These are phyloP conservation scores for Aspergillus candidus DNA, from an alignment of 2,329 filamentous ascomycete species.

Conservation along the genomic window DNA sequence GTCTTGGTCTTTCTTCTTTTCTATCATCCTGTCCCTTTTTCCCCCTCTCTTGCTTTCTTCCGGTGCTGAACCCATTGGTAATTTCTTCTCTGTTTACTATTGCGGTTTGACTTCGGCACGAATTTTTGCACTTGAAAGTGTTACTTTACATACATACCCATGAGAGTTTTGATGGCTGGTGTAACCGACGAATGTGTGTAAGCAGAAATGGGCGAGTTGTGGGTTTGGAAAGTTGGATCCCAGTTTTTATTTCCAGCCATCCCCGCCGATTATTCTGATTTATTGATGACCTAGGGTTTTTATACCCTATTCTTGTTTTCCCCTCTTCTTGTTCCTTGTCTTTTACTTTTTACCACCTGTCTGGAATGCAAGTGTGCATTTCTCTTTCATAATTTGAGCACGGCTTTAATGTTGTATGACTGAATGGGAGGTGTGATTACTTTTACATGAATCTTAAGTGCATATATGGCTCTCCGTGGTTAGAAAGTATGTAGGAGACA, in stretches of 20 bases:
- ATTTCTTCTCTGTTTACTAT: neutral
- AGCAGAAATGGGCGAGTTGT: conserved; percentile 14
- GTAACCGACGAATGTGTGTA: conserved; percentile 10
- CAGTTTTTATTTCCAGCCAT: neutral
- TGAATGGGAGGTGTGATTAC: conserved; percentile 1
- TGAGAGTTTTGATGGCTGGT: conserved; percentile 22
- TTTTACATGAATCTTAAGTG: too few relatives aligned
- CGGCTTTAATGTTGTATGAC: conserved; percentile 8
- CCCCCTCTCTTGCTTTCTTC: too few relatives aligned
- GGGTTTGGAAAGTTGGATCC: conserved; percentile 4
- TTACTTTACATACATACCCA: conserved; percentile 26
- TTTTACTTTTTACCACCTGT: conserved; percentile 11
- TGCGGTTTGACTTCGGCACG: conserved; percentile 14
- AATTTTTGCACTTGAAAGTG: conserved; percentile 16
- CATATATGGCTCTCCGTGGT: neutral
- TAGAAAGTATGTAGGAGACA: neutral
- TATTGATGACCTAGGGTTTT: neutral
- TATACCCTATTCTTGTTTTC: too few relatives aligned
- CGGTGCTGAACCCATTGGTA: too few relatives aligned
- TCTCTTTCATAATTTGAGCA: neutral
- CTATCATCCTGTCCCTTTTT: too few relatives aligned
- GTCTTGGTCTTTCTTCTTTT: too few relatives aligned
- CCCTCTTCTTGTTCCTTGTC: conserved; percentile 6
- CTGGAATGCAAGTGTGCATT: conserved; percentile 13
- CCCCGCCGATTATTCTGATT: too few relatives aligned